Evolutionary conservation across 78 protist genomes (phyloP).

Genomic region (Cavenderia fasciculata): DNA sequence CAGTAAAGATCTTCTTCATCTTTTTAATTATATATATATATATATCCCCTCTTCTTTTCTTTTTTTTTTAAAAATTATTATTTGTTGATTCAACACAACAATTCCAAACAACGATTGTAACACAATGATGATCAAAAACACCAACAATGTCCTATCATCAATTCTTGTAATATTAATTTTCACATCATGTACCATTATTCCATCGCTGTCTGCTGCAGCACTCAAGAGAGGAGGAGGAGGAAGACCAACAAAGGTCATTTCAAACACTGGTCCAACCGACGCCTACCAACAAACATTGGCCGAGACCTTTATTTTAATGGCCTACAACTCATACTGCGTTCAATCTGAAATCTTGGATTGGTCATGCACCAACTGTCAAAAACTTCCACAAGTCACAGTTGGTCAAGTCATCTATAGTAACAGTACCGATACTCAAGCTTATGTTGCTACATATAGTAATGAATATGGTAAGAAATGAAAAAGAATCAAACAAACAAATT

Average conservation of each 20-base stretch:
- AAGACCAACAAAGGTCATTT: background rate
- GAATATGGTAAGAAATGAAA: background rate
- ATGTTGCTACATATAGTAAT: conserved; percentile 24
- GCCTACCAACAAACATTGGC: background rate
- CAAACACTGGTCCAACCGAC: conserved; percentile 1
- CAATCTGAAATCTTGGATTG: conserved; percentile 7
- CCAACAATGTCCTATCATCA: too few relatives aligned
- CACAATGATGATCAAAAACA: too few relatives aligned
- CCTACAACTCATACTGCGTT: conserved; percentile 45
- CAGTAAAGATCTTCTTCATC: too few relatives aligned
- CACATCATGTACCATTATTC: too few relatives aligned
- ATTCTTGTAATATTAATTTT: too few relatives aligned
- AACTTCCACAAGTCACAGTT: background rate
- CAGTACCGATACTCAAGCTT: conserved; percentile 59
- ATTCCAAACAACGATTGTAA: too few relatives aligned
- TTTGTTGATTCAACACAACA: too few relatives aligned
- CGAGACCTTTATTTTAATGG: background rate
- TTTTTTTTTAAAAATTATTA: too few relatives aligned
- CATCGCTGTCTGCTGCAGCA: too few relatives aligned
- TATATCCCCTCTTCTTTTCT: too few relatives aligned
- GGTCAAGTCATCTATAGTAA: background rate
- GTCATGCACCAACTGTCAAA: conserved; percentile 40
- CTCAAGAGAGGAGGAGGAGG: too few relatives aligned
- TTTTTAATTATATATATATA: too few relatives aligned
- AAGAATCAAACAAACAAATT: background rate